Conservation (phyloP, 192 early-diverging fungal genomes). For the Dispira simplex region DNA sequence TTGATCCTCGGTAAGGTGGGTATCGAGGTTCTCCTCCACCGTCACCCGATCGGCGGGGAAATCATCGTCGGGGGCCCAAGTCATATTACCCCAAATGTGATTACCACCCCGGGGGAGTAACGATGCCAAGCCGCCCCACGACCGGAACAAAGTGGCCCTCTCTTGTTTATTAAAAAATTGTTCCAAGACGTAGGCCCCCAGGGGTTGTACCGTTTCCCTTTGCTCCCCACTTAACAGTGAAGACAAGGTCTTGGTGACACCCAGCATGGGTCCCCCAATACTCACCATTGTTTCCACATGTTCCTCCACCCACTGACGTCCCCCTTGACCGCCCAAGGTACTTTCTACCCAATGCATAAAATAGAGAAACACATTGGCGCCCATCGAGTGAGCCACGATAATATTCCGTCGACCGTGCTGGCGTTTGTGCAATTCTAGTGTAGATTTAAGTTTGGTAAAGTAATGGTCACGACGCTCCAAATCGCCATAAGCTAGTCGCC, state of each 20-base stretch:
- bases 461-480: constrained; percentile 70
- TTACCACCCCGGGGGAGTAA: constrained; percentile 78
- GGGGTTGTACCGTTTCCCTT: constrained; percentile 64
- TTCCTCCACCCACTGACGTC: constrained; percentile 53
- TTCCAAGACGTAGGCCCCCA: constrained; percentile 67
- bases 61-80: constrained; percentile 58
- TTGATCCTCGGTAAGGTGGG: background rate
- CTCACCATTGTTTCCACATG: constrained; percentile 70
- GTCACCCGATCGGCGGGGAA: constrained; percentile 14
- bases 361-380: constrained; percentile 51
- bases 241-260: constrained; percentile 69
- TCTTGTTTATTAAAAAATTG: constrained; percentile 68
- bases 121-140: constrained; percentile 60
- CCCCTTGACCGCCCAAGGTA: constrained; percentile 45
- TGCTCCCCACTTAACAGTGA: constrained; percentile 66
- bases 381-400: constrained; percentile 35
- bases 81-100: constrained; percentile 53
- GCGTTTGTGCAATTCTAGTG: constrained; percentile 42
- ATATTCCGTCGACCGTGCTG: constrained; percentile 35
- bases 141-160: constrained; percentile 56
- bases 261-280: constrained; percentile 73
- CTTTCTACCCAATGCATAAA: constrained; percentile 82
- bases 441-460: constrained; percentile 58
- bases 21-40: constrained; percentile 26
- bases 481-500: constrained; percentile 64